These are phyloP conservation scores for Sclerotiophoma versabilis DNA, from an alignment of 2,329 filamentous ascomycete species.

Conservation along the genomic window DNA sequence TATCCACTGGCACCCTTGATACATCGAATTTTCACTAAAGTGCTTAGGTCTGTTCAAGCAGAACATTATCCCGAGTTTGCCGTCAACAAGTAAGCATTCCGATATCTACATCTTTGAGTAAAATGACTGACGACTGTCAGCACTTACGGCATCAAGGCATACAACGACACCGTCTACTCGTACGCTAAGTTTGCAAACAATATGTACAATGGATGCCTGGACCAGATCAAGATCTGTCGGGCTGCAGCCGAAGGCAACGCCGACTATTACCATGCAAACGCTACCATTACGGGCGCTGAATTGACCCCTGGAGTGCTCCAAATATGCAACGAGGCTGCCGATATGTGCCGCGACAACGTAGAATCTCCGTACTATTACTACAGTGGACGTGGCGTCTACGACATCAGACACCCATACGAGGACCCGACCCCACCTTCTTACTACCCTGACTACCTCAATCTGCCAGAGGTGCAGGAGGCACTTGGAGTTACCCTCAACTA, in stretches of 20 bases:
- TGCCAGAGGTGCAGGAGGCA: conserved; percentile 62
- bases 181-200: conserved; percentile 64
- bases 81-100: conserved; percentile 48
- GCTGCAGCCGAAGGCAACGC: conserved; percentile 47
- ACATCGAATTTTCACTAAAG: not conserved
- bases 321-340: conserved; percentile 62
- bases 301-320: conserved; percentile 42
- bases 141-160: conserved; percentile 61
- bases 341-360: conserved; percentile 65
- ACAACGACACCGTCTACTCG: conserved; percentile 66
- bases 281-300: conserved; percentile 23
- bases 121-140: not conserved
- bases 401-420: conserved; percentile 55
- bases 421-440: conserved; percentile 64
- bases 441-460: conserved; percentile 65
- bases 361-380: conserved; percentile 64
- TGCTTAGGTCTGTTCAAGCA: conserved; percentile 52
- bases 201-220: conserved; percentile 58
- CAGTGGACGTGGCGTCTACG: conserved; percentile 62
- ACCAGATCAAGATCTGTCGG: conserved; percentile 61
- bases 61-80: conserved; percentile 60
- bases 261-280: conserved; percentile 28
- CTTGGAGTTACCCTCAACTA: conserved; percentile 70
- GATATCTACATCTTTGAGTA: not conserved
- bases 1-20: not conserved